Evolutionary conservation across 208 protist species (phyloP), one percentile per base, ranked within the genome.

Genomic region (Trypanosoma platydactyli): DNA sequence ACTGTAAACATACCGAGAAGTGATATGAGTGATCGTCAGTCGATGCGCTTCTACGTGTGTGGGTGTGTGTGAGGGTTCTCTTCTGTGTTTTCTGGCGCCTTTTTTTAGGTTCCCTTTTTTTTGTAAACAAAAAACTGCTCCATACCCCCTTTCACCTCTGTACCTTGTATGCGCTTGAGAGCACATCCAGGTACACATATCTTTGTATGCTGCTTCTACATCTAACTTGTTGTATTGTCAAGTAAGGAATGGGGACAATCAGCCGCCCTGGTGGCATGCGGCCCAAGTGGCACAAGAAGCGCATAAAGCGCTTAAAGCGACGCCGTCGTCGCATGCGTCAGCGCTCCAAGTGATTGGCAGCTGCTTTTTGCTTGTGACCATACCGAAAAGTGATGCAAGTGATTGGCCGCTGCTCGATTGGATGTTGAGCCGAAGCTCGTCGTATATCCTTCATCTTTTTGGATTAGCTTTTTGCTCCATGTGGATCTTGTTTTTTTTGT

Each of bases 221-320:
- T 62, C 40, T 27, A 16, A 35, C 53, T 30, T 27, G 35, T 9
- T 60, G 30, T 65, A 18, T 71, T 25, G 54, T 38, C 33, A 38
- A 38, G 33, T 38, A 38, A 38, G 33, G 33, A 38, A 38, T 38
- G 33, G 33, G 33, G 5, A 46, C 86, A 54, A 84, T 95, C 59
- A 89, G 83, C 76, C 79, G 89, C 54, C 89, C 89, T 38, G 70
- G 86, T 50, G 89, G 89, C 48, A 95, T 95, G 89, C 84, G 89
- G 76, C 89, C 89, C 41, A 95, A 95, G 81, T 95, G 89, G 89
- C 82, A 90, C 76, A 95, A 95, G 87, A 95, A 95, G 85, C 83
- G 89, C 77, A 86, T 95, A 89, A 92, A 95, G 83, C 86, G 89
- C 76, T 76, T 95, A 76, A 95, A 95, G 87, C 83, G 72, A 41